Percentiles rank a stretch among this genome's conserved stretches.
Evolutionary conservation across 148 eudicot genomes (phyloP).

Genomic region (Linanthus parryae): DNA sequence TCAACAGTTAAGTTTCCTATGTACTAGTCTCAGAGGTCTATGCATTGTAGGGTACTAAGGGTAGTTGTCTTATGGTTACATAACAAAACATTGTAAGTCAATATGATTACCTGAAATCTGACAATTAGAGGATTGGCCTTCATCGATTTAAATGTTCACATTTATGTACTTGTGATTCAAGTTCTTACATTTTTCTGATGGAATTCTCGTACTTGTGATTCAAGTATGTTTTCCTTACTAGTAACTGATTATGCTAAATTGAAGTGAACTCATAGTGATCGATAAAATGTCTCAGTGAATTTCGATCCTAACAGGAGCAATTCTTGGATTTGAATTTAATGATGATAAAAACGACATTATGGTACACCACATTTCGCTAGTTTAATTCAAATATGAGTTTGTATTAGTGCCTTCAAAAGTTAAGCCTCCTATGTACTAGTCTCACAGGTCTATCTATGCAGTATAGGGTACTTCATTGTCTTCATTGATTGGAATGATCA

Average conservation of each 20-base stretch:
- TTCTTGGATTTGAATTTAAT: no score
- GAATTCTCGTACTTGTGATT: no score
- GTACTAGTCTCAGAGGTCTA: neutral
- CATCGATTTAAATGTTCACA: no score
- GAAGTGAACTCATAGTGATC: constrained; percentile 18
- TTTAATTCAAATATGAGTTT: constrained; percentile 35
- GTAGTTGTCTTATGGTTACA: no score
- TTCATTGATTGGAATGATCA: no score
- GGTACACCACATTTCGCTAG: constrained; percentile 15
- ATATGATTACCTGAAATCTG: no score
- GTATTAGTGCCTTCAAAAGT: constrained; percentile 8
- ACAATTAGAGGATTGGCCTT: no score
- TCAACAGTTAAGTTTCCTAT: constrained; percentile 6
- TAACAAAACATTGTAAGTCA: no score
- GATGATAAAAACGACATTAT: constrained; percentile 27
- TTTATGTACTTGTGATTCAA: no score
- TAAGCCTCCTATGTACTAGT: constrained; percentile 5
- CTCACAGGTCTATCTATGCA: neutral
- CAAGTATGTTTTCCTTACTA: neutral
- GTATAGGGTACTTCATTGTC: constrained; percentile 3
- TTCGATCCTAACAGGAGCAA: no score
- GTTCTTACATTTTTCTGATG: constrained; percentile 1
- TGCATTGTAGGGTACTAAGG: neutral
- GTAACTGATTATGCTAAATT: constrained; percentile 17
- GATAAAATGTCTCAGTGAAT: no score